These are phyloP conservation scores for Sclerotinia trifoliorum DNA, from an alignment of 2,329 filamentous ascomycete species.

Conservation along the genomic window DNA sequence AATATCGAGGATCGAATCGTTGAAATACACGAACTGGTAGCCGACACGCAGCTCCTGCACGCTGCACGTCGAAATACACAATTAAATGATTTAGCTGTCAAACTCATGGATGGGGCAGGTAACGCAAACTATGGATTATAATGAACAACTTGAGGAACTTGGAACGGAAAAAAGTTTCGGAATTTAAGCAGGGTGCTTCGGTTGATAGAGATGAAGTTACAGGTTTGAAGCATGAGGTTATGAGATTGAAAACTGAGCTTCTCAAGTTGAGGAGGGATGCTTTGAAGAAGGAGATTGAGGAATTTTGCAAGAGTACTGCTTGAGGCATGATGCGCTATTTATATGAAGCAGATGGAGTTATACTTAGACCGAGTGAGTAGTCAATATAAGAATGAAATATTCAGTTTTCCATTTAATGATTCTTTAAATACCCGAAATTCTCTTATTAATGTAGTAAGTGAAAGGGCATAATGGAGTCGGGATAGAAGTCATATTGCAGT, in stretches of 20 bases:
- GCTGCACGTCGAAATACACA: background rate
- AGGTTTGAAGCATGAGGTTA: background rate
- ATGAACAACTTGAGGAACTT: background rate
- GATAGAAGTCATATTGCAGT: too few relatives aligned
- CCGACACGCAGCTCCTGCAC: too few relatives aligned
- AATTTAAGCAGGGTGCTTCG: accelerated
- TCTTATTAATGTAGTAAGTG: too few relatives aligned
- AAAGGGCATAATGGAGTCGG: too few relatives aligned
- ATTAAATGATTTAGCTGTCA: background rate
- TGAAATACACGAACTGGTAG: too few relatives aligned
- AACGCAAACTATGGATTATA: accelerated
- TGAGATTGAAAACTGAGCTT: background rate
- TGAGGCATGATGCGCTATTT: background rate
- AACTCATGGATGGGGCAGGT: too few relatives aligned
- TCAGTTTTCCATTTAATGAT: too few relatives aligned
- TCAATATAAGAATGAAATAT: too few relatives aligned
- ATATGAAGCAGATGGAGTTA: background rate
- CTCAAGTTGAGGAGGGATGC: background rate
- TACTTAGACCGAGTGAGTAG: too few relatives aligned
- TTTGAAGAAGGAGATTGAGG: background rate
- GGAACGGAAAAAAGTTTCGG: too few relatives aligned
- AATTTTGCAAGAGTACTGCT: background rate
- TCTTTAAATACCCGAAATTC: too few relatives aligned
- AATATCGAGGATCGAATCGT: too few relatives aligned
- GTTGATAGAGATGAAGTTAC: background rate